These are phyloP conservation scores for Coffea canephora DNA, from an alignment of 257 asterid genomes.

Conservation along the genomic window DNA sequence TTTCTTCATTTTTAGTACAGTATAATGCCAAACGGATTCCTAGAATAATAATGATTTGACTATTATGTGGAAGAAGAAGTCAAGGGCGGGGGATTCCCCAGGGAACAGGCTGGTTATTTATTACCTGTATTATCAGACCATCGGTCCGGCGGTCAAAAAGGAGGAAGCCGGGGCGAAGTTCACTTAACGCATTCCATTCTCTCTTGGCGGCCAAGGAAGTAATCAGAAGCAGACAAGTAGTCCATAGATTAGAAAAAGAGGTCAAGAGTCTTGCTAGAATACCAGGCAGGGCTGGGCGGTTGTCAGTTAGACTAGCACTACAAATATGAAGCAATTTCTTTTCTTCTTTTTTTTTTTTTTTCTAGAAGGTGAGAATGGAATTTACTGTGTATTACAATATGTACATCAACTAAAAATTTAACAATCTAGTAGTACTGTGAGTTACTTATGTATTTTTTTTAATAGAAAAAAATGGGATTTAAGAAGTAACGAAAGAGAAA, in stretches of 20 bases:
- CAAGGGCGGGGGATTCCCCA: background rate
- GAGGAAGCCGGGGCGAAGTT: slow-evolving; percentile 9
- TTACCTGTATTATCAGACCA: background rate
- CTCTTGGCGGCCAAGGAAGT: slow-evolving; percentile 44
- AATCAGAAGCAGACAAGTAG: slow-evolving; percentile 3
- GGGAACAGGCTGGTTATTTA: background rate
- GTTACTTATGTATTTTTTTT: too few species aligned
- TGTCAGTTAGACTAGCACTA: background rate
- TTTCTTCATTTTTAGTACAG: too few species aligned
- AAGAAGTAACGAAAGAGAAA: too few species aligned
- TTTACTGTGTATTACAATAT: too few species aligned
- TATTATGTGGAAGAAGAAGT: background rate
- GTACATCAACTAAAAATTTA: too few species aligned
- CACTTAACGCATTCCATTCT: slow-evolving; percentile 7
- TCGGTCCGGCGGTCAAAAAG: background rate
- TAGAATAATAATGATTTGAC: too few species aligned
- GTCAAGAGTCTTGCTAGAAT: slow-evolving; percentile 13
- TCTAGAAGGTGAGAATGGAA: background rate
- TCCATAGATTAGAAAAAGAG: background rate
- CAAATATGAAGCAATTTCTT: too few species aligned
- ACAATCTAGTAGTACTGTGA: too few species aligned
- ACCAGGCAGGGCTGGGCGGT: background rate
- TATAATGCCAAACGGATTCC: too few species aligned
- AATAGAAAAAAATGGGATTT: too few species aligned
- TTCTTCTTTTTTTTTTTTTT: too few species aligned